Evolutionary conservation across 2,329 filamentous ascomycete species (phyloP).

Genomic region (Penicillium sp.): DNA sequence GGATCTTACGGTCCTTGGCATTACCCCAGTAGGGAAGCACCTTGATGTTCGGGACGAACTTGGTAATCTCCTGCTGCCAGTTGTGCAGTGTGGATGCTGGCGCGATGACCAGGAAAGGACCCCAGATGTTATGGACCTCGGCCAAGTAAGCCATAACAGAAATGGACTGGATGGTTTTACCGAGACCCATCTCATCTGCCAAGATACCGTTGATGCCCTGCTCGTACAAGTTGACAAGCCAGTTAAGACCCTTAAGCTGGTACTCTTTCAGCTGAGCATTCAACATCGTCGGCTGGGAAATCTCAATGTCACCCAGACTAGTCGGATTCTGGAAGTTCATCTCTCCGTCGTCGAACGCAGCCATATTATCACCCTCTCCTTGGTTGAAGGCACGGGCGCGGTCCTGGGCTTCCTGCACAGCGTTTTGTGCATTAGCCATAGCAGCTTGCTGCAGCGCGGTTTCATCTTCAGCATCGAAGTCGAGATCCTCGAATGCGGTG

Average conservation of each 20-base stretch:
- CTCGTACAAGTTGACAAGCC: constrained; percentile 98
- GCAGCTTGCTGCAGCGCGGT: constrained; percentile 75
- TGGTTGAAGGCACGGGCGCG: constrained; percentile 93
- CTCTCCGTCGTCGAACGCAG: constrained; percentile 86
- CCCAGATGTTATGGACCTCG: constrained; percentile 97
- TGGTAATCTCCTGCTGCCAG: constrained; percentile 97
- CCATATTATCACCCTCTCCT: constrained; percentile 52
- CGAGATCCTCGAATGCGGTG: constrained; percentile 88
- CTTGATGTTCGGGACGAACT: constrained; percentile 91
- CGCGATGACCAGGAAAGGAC: constrained; percentile 93
- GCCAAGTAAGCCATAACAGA: constrained; percentile 99
- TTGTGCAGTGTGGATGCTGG: constrained; percentile 97
- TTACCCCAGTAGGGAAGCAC: constrained; percentile 97
- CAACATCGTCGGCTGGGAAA: constrained; percentile 90
- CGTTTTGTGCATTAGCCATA: constrained; percentile 92
- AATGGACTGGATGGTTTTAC: constrained; percentile 98
- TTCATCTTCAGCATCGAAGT: constrained; percentile 95
- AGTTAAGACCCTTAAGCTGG: constrained; percentile 97
- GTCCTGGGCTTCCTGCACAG: constrained; percentile 89
- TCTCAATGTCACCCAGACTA: constrained; percentile 87
- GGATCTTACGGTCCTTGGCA: constrained; percentile 87
- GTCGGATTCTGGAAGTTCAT: constrained; percentile 99
- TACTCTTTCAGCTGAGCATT: constrained; percentile 96
- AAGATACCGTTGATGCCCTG: constrained; percentile 99
- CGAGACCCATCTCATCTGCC: constrained; percentile 98